Conservation (phyloP, 2,329 filamentous ascomycete genomes). For the Magnaporthiopsis rhizophila region DNA sequence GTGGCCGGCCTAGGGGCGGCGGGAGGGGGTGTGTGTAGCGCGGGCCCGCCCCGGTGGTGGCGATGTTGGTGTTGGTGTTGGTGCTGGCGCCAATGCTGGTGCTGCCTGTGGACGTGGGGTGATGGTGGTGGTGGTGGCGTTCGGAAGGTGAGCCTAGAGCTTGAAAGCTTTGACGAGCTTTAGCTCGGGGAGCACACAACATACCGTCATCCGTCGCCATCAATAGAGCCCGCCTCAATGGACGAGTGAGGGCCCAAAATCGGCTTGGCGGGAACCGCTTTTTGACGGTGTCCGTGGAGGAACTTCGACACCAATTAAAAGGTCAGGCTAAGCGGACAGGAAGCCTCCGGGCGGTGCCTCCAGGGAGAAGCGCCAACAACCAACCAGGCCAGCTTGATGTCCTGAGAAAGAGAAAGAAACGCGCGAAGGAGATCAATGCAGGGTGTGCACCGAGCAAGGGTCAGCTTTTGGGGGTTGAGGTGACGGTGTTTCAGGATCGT, state of each 20-base stretch:
- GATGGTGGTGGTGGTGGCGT: too few species aligned
- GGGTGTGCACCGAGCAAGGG: neutral
- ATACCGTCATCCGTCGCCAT: neutral
- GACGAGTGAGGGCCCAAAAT: too few species aligned
- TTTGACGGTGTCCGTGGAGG: too few species aligned
- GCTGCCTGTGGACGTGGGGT: too few species aligned
- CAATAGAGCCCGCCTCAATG: too few species aligned
- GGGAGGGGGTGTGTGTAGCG: too few species aligned
- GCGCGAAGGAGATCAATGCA: neutral
- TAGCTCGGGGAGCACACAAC: neutral
- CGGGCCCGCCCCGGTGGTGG: too few species aligned
- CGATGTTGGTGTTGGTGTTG: too few species aligned
- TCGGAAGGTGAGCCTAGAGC: neutral
- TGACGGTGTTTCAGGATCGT: neutral
- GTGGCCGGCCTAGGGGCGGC: too few species aligned
- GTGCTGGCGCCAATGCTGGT: too few species aligned
- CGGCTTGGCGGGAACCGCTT: too few species aligned
- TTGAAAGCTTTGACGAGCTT: neutral
- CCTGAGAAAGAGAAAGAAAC: neutral
- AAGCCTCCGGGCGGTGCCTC: too few species aligned
- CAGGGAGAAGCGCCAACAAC: neutral
- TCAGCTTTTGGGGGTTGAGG: neutral
- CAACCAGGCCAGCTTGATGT: neutral
- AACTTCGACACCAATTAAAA: neutral
- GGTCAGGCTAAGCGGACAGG: neutral